A percentile compares a stretch with the other conserved stretches of the same genome.
These are phyloP conservation scores for Penicillium bialowiezense DNA, from an alignment of 495 filamentous ascomycete species.

Conservation along the genomic window DNA sequence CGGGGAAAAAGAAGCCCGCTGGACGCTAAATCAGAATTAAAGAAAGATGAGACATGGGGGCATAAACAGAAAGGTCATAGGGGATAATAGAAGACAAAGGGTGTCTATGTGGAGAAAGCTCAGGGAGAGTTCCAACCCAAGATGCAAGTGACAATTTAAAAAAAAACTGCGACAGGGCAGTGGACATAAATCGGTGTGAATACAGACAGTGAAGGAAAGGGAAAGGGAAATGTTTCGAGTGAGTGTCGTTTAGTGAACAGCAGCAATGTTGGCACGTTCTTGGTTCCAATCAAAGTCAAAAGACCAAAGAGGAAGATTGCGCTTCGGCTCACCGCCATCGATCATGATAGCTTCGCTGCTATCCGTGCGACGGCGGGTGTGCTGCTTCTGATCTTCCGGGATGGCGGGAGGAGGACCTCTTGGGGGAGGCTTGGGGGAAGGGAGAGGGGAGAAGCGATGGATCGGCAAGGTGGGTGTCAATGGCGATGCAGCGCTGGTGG, in stretches of 20 bases:
- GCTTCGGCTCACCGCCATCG: slow-evolving; percentile 20
- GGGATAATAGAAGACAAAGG: slow-evolving; percentile 3
- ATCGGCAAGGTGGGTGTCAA: slow-evolving; percentile 44
- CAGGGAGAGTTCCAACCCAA: neutral
- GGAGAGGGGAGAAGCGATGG: slow-evolving; percentile 44
- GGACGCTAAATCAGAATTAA: slow-evolving; percentile 4
- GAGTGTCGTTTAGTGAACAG: slow-evolving; percentile 33
- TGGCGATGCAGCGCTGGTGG: slow-evolving; percentile 40
- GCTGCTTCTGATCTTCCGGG: slow-evolving; percentile 35
- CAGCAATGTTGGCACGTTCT: slow-evolving; percentile 29
- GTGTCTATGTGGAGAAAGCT: slow-evolving; percentile 5
- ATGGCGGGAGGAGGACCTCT: slow-evolving; percentile 37
- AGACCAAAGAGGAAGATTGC: slow-evolving; percentile 40
- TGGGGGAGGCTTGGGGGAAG: slow-evolving; percentile 39
- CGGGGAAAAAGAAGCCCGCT: neutral
- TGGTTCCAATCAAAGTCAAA: slow-evolving; percentile 40
- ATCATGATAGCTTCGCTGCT: slow-evolving; percentile 45
- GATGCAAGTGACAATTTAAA: neutral
- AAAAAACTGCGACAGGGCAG: neutral
- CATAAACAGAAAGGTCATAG: slow-evolving; percentile 9
- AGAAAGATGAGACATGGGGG: neutral
- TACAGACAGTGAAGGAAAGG: neutral
- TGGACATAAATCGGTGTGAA: neutral
- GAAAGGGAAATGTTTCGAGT: slow-evolving; percentile 2
- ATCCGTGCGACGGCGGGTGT: slow-evolving; percentile 43